Percentiles rank a stretch among this genome's conserved stretches.
phyloP scores from a whole-genome alignment of 169 alveolate species.

The Plasmodium knowlesi region DNA sequence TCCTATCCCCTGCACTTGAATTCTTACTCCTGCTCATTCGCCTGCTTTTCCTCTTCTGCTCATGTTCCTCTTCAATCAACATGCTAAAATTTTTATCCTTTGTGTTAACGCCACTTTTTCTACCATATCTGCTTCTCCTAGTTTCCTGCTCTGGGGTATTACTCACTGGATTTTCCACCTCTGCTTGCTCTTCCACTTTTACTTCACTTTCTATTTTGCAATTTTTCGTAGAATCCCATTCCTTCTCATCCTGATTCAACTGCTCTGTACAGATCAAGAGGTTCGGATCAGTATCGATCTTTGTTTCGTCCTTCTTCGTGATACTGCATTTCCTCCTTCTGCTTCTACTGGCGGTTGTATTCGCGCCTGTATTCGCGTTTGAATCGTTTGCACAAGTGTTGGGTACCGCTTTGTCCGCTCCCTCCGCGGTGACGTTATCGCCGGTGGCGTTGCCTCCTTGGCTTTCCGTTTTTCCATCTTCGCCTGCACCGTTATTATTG shows the following conservation, averaged over 20 bases:
- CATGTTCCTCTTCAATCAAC: constrained; percentile 28
- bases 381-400: background rate
- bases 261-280: background rate
- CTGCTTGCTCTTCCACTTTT: background rate
- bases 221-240: background rate
- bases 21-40: background rate
- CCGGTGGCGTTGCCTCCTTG: background rate
- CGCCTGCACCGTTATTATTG: background rate
- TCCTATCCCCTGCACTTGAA: constrained; percentile 10
- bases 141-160: background rate
- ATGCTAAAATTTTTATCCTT: constrained; percentile 25
- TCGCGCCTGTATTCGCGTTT: too few species aligned
- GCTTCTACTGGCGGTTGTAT: background rate
- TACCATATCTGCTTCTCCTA: constrained; percentile 23
- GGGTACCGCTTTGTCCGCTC: background rate
- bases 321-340: background rate
- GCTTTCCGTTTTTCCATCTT: background rate
- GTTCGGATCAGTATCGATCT: background rate
- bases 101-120: constrained; percentile 47
- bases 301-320: background rate
- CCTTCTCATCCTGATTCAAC: background rate
- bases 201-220: background rate
- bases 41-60: constrained; percentile 4
- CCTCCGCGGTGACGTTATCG: background rate
- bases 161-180: background rate